Percentiles rank a stretch among this genome's conserved stretches.
Conservation (phyloP, 768 basidiomycete species). For the Panellus pusillus region DNA sequence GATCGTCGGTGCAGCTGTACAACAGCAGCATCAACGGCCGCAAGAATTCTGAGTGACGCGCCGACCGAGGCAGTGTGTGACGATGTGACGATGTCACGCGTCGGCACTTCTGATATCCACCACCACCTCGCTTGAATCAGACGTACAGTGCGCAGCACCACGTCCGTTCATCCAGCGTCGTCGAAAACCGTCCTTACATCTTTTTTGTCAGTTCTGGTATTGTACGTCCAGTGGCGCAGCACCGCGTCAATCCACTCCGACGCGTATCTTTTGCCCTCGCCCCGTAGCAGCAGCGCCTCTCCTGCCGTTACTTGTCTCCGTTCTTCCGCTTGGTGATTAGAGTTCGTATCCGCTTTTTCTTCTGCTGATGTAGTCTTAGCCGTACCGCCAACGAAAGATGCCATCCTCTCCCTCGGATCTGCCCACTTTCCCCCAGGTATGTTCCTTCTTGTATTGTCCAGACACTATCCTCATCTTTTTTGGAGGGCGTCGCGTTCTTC, state of each 20-base stretch:
- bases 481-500: conserved; percentile 1
- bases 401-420: conserved; percentile 1
- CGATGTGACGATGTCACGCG: not conserved
- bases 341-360: not conserved
- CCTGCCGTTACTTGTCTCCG: not conserved
- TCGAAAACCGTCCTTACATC: conserved; percentile 2
- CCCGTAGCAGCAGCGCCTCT: too few relatives aligned
- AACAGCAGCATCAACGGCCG: not conserved
- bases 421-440: conserved; percentile 6
- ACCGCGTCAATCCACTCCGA: conserved; percentile 5
- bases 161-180: not conserved
- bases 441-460: not conserved
- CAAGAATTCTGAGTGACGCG: not conserved
- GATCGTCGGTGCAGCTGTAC: not conserved
- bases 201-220: too few relatives aligned
- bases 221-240: conserved; percentile 3
- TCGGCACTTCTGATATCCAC: not conserved
- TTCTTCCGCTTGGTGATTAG: not conserved
- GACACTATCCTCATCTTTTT: not conserved
- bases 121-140: not conserved
- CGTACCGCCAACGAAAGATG: conserved; percentile 7
- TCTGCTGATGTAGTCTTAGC: not conserved
- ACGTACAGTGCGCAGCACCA: conserved; percentile 16
- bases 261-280: not conserved
- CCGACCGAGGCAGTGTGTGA: not conserved